Percentiles rank a stretch among this genome's conserved stretches.
Evolutionary conservation across 129 eudicot species (phyloP).

Genomic region (Escallonia rubra): DNA sequence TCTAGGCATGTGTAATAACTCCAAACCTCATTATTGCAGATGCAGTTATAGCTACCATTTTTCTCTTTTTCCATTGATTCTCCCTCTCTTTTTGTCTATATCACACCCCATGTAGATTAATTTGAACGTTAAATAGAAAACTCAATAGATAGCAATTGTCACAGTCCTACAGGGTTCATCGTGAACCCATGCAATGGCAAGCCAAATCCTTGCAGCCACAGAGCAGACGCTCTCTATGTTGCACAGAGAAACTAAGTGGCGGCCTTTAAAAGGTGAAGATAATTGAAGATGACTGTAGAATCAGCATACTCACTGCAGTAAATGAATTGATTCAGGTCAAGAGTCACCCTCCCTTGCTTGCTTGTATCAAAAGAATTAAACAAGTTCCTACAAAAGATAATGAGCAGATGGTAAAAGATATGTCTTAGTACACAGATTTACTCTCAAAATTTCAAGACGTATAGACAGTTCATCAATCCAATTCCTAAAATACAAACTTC

Average conservation of each 20-base stretch:
- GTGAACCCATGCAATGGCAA: too few relatives aligned
- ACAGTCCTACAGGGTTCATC: too few relatives aligned
- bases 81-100: too few relatives aligned
- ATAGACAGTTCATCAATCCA: neutral
- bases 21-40: neutral
- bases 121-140: too few relatives aligned
- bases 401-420: slow-evolving; percentile 5
- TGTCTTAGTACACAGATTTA: neutral
- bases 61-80: too few relatives aligned
- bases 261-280: neutral
- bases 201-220: too few relatives aligned
- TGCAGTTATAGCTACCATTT: too few relatives aligned
- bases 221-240: too few relatives aligned
- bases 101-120: too few relatives aligned
- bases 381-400: slow-evolving; percentile 54
- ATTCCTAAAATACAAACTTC: neutral
- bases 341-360: slow-evolving; percentile 93
- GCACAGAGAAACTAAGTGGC: neutral
- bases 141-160: too few relatives aligned
- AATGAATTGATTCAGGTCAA: slow-evolving; percentile 84
- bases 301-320: slow-evolving; percentile 71
- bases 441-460: neutral
- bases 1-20: neutral
- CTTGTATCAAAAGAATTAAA: slow-evolving; percentile 85
- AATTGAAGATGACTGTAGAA: neutral